phyloP scores from a whole-genome alignment of 495 filamentous ascomycete genomes.

The Penicillium ucsense region DNA sequence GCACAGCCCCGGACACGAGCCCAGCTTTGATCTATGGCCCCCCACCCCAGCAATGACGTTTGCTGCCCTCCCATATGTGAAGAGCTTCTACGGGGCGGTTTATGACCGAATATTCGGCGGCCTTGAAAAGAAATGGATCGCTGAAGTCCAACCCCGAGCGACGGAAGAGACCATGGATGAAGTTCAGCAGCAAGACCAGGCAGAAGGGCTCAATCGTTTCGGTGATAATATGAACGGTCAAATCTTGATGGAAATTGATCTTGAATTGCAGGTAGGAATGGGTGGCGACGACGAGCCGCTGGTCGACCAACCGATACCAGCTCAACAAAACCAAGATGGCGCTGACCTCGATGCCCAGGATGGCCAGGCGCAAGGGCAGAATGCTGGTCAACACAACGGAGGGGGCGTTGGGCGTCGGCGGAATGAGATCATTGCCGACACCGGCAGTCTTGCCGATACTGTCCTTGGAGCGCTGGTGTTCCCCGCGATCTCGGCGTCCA shows the following conservation, averaged over 20 bases:
- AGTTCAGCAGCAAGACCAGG: conserved; percentile 36
- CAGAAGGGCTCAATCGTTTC: conserved; percentile 28
- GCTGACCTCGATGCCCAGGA: conserved; percentile 14
- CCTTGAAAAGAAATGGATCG: conserved; percentile 55
- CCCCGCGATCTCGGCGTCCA: conserved; percentile 49
- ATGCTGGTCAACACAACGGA: conserved; percentile 9
- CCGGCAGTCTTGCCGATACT: conserved; percentile 43
- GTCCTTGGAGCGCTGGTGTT: conserved; percentile 55
- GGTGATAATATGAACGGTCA: conserved; percentile 30
- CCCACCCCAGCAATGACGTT: conserved; percentile 65
- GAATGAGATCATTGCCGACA: conserved; percentile 41
- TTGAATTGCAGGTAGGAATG: conserved; percentile 34
- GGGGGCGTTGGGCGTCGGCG: conserved; percentile 27
- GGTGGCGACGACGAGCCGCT: conserved; percentile 24
- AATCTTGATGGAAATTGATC: conserved; percentile 37
- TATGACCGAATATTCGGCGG: conserved; percentile 54
- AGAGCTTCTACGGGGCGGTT: conserved; percentile 54
- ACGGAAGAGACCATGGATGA: conserved; percentile 40
- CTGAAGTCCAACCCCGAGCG: conserved; percentile 54
- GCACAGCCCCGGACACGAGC: conserved; percentile 32
- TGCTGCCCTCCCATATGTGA: conserved; percentile 56
- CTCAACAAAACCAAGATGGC: conserved; percentile 11
- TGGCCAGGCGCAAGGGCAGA: conserved; percentile 19
- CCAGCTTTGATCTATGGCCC: conserved; percentile 53
- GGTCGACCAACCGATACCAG: conserved; percentile 10